A percentile compares a stretch with the other conserved stretches of the same genome.
Conservation (phyloP, 345 rosid species). For the Brassica carinata region DNA sequence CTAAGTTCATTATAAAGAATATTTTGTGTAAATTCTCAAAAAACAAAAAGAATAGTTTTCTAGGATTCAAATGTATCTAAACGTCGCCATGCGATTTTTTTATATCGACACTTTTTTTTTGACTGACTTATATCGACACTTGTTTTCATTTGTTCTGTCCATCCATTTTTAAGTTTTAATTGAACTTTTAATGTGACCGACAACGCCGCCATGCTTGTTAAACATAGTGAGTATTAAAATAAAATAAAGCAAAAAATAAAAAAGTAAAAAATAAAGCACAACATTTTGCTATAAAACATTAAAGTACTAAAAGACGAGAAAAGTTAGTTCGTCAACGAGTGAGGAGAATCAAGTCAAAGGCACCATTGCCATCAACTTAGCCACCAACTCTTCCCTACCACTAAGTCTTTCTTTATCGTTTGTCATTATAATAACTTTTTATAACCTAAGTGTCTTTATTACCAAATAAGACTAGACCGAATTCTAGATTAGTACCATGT, state of each 20-base stretch:
- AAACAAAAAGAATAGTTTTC: background rate
- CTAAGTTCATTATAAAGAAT: background rate
- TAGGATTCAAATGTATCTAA: background rate
- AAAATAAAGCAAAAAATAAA: background rate
- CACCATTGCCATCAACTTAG: constrained; percentile 42
- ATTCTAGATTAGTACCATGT: background rate
- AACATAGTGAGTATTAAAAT: background rate
- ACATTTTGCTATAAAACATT: background rate
- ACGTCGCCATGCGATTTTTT: constrained; percentile 16
- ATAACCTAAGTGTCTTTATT: background rate
- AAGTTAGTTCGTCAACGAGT: constrained; percentile 14
- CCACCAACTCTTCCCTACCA: constrained; percentile 41
- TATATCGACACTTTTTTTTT: constrained; percentile 12
- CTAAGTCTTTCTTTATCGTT: constrained; percentile 36
- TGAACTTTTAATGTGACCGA: constrained; percentile 24
- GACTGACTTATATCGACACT: constrained; percentile 2
- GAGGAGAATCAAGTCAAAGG: constrained; percentile 39
- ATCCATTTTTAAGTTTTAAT: background rate
- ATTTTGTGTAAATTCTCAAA: background rate
- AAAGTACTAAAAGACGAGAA: constrained; percentile 21
- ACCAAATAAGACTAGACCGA: constrained; percentile 20
- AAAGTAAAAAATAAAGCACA: background rate
- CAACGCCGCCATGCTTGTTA: constrained; percentile 37
- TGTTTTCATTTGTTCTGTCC: constrained; percentile 6
- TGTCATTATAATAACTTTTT: constrained; percentile 1